Base-by-base conservation (phyloP, 1,284 basidiomycete species). In the Tremellales sp. region DNA sequence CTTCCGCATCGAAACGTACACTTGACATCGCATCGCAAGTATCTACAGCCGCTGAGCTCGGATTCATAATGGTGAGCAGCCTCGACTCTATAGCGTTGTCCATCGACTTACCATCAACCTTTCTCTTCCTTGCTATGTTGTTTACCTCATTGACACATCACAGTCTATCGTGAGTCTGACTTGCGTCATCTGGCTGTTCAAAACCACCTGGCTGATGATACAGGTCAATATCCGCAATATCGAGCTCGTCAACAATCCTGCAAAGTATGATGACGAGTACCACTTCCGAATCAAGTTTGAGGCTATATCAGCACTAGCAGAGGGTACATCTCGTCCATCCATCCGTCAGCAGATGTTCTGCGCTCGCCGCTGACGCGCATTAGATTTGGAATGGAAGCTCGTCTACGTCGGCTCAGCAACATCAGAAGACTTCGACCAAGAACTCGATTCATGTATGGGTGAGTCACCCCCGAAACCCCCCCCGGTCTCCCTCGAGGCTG, bases 201-300 rank as follows among this genome's bases (percentile, higher is more conserved):
- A 40, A 51, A 49, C 48, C 51, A 6, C 48, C 53, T 40, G 23
- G 17, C 40, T 42, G 40, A 21, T 26, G 12, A 7, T 26, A 21
- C 55, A 73, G 70, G 76, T 77, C 51, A 77, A 75, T 58, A 76
- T 77, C 53, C 70, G 74, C 10, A 74, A 76, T 56, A 75, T 77
- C 49, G 70, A 90, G 70, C 89, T 96, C 55, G 79, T 93, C 64
- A 92, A 92, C 78, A 96, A 96, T 73, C 91, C 91, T 4, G 90
- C 90, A 13, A 83, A 82, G 60, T 97, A 94, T 74, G 82, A 84
- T 17, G 93, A 97, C 65, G 80, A 86, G 33, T 98, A 97, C 77
- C 82, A 84, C 61, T 97, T 97, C 75, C 84, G 89, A 61, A 92
- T 99, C 70, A 96, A 92, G 0, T 99, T 98, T 62, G 96, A 98